Evolutionary conservation across 768 basidiomycete species (phyloP), one percentile per base, ranked within the genome.

Genomic region (Hebeloma cylindrosporum): DNA sequence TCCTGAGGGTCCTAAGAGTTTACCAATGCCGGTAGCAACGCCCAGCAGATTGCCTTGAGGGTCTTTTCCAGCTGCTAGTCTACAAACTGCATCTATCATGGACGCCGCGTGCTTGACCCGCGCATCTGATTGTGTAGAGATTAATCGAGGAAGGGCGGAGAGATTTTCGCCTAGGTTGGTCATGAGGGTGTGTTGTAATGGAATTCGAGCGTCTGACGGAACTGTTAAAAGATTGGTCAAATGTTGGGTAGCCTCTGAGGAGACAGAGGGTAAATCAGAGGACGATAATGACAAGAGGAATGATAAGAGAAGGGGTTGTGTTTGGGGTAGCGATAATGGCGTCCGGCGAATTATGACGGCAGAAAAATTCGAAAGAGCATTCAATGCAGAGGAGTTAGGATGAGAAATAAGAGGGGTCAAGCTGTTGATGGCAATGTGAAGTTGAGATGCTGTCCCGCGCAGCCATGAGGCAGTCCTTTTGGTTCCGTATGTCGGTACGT

Each of bases 401-500:
- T 95, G 92, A 2, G 78, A 74, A 9, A 86, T 64, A 9, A 92
- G 72, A 0, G 85, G 75, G 1, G 85, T 77, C 14, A 97, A 68
- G 0, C 84, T 70, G 52, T 90, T 88, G 40, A 97, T 60, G 6
- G 93, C 90, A 17, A 91, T 84, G 34, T 87, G 80, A 8, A 98
- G 67, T 57, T 96, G 93, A 4, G 89, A 77, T 2, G 88, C 72
- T 1, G 91, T 93, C 26, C 79, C 92, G 16, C 74, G 76, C 32
- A 96, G 74, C 89, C 94, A 98, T 0, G 83, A 71, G 9, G 79
- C 60, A 0, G 88, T 85, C 3, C 92, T 78, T 3, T 64, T 54
- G n/a, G 80, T 80, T 14, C 70, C 57, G 53, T 55, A 60, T 23
- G 67, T 49, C n/a, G 56, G 46, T 37, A 48, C 33, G 4, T 54